Conservation (phyloP, 495 filamentous ascomycete genomes). For the Penicillium nucicola region DNA sequence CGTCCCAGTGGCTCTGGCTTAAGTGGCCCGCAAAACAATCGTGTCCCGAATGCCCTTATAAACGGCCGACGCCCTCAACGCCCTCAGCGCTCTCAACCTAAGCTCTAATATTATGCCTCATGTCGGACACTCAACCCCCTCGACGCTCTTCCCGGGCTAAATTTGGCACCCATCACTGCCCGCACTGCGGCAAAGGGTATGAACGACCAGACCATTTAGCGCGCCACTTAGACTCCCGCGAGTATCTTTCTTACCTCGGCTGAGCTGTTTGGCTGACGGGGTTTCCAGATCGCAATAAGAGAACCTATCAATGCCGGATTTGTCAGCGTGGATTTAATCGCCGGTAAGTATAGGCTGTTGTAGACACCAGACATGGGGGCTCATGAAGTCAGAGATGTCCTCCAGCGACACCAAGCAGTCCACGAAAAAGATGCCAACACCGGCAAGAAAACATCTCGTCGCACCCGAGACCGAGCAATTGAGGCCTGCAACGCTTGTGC, state of each 20-base stretch:
- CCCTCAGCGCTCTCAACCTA: background rate
- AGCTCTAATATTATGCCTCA: conserved; percentile 7
- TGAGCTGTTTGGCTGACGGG: too few relatives aligned
- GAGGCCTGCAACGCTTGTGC: conserved; percentile 26
- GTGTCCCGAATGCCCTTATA: background rate
- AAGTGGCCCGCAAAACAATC: conserved; percentile 6
- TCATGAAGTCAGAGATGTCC: conserved; percentile 10
- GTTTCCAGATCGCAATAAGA: conserved; percentile 17
- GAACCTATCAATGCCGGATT: conserved; percentile 18
- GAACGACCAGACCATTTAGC: conserved; percentile 26
- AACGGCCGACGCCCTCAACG: background rate
- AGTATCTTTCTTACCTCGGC: background rate
- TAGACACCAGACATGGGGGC: background rate
- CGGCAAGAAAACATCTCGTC: conserved; percentile 4
- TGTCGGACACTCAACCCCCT: conserved; percentile 7
- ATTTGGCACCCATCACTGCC: conserved; percentile 16
- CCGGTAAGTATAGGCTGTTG: background rate
- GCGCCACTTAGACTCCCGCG: conserved; percentile 29
- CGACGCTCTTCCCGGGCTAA: conserved; percentile 15
- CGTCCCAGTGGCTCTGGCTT: background rate
- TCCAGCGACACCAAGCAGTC: conserved; percentile 24
- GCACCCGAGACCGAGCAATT: conserved; percentile 13
- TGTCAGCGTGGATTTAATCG: conserved; percentile 24
- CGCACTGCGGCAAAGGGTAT: conserved; percentile 24
- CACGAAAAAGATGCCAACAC: conserved; percentile 14